phyloP scores from a whole-genome alignment of 257 asterid genomes.

The Jasminum sambac region DNA sequence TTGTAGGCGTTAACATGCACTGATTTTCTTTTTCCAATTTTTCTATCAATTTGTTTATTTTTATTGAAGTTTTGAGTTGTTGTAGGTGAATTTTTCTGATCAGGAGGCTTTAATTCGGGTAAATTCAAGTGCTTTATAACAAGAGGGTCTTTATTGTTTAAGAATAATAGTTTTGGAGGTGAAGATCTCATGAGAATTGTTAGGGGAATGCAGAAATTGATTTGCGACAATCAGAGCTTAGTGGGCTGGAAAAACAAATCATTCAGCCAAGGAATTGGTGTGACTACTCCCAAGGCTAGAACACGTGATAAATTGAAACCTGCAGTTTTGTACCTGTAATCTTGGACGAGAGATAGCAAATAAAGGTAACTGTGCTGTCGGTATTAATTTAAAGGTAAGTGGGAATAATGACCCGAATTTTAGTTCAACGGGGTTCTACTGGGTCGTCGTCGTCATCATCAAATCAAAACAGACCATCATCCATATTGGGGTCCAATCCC shows the following conservation, averaged over 20 bases:
- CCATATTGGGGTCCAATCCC: slow-evolving; percentile 40
- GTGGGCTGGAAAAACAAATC: slow-evolving; percentile 72
- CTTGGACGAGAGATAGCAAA: slow-evolving; percentile 34
- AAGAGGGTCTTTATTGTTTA: slow-evolving; percentile 62
- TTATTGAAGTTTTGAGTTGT: slow-evolving; percentile 52
- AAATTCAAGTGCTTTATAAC: slow-evolving; percentile 54
- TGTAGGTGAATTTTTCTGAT: slow-evolving; percentile 40
- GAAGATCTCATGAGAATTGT: slow-evolving; percentile 97
- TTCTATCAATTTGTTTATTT: slow-evolving; percentile 35
- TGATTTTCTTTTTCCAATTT: slow-evolving; percentile 4
- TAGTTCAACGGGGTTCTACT: slow-evolving; percentile 85
- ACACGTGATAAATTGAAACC: slow-evolving; percentile 79
- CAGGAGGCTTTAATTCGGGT: slow-evolving; percentile 43
- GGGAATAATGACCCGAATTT: slow-evolving; percentile 74
- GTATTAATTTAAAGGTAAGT: slow-evolving; percentile 35
- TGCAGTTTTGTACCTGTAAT: slow-evolving; percentile 46
- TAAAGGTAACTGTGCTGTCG: slow-evolving; percentile 23
- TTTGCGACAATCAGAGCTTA: slow-evolving; percentile 58
- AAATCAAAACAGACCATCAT: slow-evolving; percentile 60
- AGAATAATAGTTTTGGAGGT: slow-evolving; percentile 57
- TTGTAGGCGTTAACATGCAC: slow-evolving; percentile 18
- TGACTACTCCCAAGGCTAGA: slow-evolving; percentile 85
- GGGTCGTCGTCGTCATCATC: slow-evolving; percentile 74
- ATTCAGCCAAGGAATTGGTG: slow-evolving; percentile 78
- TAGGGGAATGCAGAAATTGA: slow-evolving; percentile 99